These are phyloP conservation scores for Trichophyton simii DNA, from an alignment of 2,329 filamentous ascomycete species.

Conservation along the genomic window DNA sequence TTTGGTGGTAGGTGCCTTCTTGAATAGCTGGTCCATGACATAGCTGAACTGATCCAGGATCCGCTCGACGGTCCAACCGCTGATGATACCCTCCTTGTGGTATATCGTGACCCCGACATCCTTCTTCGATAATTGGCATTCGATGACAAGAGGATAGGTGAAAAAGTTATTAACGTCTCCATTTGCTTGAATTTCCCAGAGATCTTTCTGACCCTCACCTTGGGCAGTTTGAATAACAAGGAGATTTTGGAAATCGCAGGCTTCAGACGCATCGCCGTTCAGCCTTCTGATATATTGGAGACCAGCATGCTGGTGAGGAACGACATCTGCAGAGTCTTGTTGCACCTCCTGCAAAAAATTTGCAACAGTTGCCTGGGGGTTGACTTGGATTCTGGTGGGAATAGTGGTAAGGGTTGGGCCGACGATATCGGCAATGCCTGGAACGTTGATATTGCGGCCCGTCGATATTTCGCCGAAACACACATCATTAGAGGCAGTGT, in stretches of 20 bases:
- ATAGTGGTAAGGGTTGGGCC: conserved; percentile 32
- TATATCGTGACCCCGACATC: conserved; percentile 49
- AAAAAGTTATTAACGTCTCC: conserved; percentile 11
- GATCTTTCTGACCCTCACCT: conserved; percentile 4
- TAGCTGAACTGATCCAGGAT: conserved; percentile 41
- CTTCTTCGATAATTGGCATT: conserved; percentile 45
- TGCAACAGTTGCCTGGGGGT: conserved; percentile 22
- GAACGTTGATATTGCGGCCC: conserved; percentile 29
- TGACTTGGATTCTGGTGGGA: conserved; percentile 25
- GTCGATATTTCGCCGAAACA: conserved; percentile 32
- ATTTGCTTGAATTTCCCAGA: conserved; percentile 9
- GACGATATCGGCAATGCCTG: conserved; percentile 27
- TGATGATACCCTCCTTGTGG: conserved; percentile 51
- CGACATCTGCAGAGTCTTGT: conserved; percentile 39
- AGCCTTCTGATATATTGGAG: conserved; percentile 38
- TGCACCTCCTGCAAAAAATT: conserved; percentile 45
- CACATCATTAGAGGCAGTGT: conserved; percentile 27
- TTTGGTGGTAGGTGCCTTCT: conserved; percentile 16
- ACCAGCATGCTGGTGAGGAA: conserved; percentile 48
- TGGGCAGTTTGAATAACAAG: conserved; percentile 23
- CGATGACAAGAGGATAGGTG: conserved; percentile 42
- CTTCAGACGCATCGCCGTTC: conserved; percentile 32
- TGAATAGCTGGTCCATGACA: conserved; percentile 25
- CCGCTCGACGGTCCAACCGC: conserved; percentile 40
- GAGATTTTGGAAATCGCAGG: conserved; percentile 31